A percentile compares a stretch with the other conserved stretches of the same genome.
These are phyloP conservation scores for Xylaria cubensis DNA, from an alignment of 495 filamentous ascomycete species.

Conservation along the genomic window DNA sequence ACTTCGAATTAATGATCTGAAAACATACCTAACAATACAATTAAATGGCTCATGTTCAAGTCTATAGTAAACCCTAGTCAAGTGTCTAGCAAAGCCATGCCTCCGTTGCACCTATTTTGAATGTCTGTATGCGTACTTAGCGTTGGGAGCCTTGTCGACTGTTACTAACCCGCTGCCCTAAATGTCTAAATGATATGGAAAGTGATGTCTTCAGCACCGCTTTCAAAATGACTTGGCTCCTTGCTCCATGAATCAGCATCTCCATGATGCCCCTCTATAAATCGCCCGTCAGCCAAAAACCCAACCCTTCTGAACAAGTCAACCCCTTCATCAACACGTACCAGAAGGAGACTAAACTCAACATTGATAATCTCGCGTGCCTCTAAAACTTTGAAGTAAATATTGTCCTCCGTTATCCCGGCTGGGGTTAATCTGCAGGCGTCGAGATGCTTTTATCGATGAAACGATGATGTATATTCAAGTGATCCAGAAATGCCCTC, in stretches of 20 bases:
- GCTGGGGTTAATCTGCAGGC: neutral
- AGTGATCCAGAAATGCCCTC: neutral
- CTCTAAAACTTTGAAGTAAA: neutral
- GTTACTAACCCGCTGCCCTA: too few species aligned
- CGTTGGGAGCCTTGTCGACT: too few species aligned
- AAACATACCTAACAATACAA: too few species aligned
- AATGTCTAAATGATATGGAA: neutral
- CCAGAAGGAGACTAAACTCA: neutral
- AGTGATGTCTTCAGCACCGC: neutral
- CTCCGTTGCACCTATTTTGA: too few species aligned
- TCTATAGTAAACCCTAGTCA: too few species aligned
- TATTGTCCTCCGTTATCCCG: neutral
- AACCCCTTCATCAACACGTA: slow-evolving; percentile 4
- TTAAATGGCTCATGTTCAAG: too few species aligned
- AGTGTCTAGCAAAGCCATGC: too few species aligned
- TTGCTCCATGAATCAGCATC: slow-evolving; percentile 25
- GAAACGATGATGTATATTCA: neutral
- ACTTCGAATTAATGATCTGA: too few species aligned
- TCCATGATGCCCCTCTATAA: slow-evolving; percentile 20
- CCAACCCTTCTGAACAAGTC: slow-evolving; percentile 22
- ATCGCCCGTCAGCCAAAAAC: slow-evolving; percentile 23
- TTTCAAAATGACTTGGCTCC: slow-evolving; percentile 23
- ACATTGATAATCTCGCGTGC: neutral
- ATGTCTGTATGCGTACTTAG: too few species aligned
- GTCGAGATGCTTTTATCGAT: neutral